Percentiles rank a stretch among this genome's conserved stretches.
Evolutionary conservation across 257 asterid genomes (phyloP).

Genomic region (Capsicum baccatum): DNA sequence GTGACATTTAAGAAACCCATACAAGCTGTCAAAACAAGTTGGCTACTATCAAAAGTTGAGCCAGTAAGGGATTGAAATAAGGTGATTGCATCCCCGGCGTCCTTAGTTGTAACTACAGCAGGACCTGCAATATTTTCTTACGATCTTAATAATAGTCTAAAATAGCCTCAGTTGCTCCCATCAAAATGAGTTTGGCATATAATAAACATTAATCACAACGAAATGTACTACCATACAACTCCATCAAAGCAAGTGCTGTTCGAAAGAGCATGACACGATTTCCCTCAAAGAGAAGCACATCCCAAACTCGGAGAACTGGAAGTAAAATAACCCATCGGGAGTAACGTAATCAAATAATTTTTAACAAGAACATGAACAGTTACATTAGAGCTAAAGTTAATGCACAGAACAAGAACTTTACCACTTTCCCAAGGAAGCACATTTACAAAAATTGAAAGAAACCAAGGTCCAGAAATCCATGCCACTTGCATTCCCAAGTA

Average conservation of each 20-base stretch:
- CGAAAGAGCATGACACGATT: conserved; percentile 95
- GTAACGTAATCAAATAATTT: conserved; percentile 10
- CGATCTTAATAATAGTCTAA: neutral
- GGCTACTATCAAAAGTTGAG: conserved; percentile 95
- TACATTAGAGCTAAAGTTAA: conserved; percentile 25
- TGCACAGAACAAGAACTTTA: conserved; percentile 41
- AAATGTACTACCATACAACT: conserved; percentile 71
- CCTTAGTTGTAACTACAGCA: conserved; percentile 79
- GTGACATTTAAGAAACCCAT: conserved; percentile 77
- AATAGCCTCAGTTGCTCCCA: conserved; percentile 23
- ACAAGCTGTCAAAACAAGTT: conserved; percentile 94
- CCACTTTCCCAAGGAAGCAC: conserved; percentile 99
- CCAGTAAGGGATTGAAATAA: conserved; percentile 79
- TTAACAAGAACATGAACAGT: conserved; percentile 1
- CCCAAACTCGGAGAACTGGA: conserved; percentile 95
- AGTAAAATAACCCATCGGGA: conserved; percentile 28
- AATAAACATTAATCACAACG: conserved; percentile 16
- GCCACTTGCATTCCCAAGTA: conserved; percentile 92
- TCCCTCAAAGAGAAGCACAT: conserved; percentile 92
- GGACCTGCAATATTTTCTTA: conserved; percentile 61
- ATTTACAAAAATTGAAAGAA: conserved; percentile 84
- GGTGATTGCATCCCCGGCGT: conserved; percentile 87
- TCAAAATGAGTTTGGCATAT: neutral
- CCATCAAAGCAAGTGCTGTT: conserved; percentile 93
- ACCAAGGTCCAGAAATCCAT: conserved; percentile 91